Conservation (phyloP, 495 filamentous ascomycete species). For the Arthonia radiata region DNA sequence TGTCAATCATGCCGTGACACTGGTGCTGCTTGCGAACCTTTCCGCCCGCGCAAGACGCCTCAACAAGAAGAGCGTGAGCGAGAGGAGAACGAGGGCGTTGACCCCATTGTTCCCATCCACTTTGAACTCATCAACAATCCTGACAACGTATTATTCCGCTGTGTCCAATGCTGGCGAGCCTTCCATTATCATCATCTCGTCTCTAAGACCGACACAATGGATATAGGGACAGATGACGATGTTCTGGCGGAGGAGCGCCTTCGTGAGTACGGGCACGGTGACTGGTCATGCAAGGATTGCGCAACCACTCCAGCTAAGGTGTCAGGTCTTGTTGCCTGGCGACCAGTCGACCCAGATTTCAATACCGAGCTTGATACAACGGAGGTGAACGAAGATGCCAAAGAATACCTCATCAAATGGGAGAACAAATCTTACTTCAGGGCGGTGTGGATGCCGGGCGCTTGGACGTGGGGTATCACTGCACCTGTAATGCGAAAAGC, state of each 20-base stretch:
- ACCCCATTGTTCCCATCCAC: constrained; percentile 43
- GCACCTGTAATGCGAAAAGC: constrained; percentile 35
- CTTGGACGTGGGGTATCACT: constrained; percentile 70
- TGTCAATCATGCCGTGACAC: constrained; percentile 42
- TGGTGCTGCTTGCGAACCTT: constrained; percentile 40
- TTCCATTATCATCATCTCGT: constrained; percentile 70
- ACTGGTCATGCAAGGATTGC: constrained; percentile 62
- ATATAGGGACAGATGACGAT: constrained; percentile 15
- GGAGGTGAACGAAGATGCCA: constrained; percentile 39
- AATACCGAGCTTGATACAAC: constrained; percentile 22
- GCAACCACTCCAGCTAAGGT: constrained; percentile 30
- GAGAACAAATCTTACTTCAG: constrained; percentile 51
- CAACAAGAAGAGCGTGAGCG: constrained; percentile 64
- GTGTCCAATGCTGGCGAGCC: constrained; percentile 44
- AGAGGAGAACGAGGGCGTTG: constrained; percentile 47
- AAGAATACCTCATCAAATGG: constrained; percentile 87
- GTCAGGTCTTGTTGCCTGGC: constrained; percentile 62
- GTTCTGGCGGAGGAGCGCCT: constrained; percentile 22
- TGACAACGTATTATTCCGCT: constrained; percentile 61
- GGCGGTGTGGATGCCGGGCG: constrained; percentile 61
- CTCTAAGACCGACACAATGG: constrained; percentile 12
- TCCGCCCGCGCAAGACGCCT: constrained; percentile 40
- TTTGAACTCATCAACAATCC: constrained; percentile 42
- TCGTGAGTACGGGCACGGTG: constrained; percentile 33
- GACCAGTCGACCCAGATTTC: constrained; percentile 29